A percentile compares a stretch with the other conserved stretches of the same genome.
Conservation (phyloP, 768 basidiomycete genomes). For the Leccinum rimulosum region DNA sequence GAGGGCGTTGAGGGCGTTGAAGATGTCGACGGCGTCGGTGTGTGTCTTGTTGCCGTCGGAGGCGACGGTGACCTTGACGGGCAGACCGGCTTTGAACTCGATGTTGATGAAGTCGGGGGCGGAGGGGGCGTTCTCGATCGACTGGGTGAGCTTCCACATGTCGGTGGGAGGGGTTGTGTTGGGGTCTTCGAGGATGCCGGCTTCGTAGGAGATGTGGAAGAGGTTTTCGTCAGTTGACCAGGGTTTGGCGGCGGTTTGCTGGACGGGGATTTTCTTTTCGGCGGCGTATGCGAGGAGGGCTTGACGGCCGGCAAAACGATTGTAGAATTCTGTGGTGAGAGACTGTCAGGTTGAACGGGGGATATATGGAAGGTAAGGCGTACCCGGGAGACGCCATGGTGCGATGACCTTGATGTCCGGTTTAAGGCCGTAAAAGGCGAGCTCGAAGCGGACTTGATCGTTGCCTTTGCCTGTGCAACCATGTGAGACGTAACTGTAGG, state of each 20-base stretch:
- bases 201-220: conserved; percentile 99
- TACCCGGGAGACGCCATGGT: background rate
- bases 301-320: conserved; percentile 94
- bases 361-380: background rate
- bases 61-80: conserved; percentile 70
- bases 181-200: conserved; percentile 97
- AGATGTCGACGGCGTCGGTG: conserved; percentile 94
- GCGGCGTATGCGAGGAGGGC: conserved; percentile 90
- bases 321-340: conserved; percentile 75
- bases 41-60: conserved; percentile 46
- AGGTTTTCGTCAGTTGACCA: conserved; percentile 99
- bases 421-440: background rate
- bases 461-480: conserved; percentile 70
- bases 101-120: conserved; percentile 78
- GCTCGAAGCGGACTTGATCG: background rate
- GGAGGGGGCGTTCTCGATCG: conserved; percentile 78
- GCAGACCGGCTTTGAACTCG: conserved; percentile 86
- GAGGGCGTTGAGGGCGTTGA: conserved; percentile 85
- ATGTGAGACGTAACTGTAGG: conserved; percentile 86
- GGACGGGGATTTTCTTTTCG: conserved; percentile 85
- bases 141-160: conserved; percentile 98
- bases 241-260: conserved; percentile 93
- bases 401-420: background rate
- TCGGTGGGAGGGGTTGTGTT: conserved; percentile 89
- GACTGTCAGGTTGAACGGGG: background rate